These are phyloP conservation scores for Monilinia fructigena DNA, from an alignment of 2,329 filamentous ascomycete species.

Conservation along the genomic window DNA sequence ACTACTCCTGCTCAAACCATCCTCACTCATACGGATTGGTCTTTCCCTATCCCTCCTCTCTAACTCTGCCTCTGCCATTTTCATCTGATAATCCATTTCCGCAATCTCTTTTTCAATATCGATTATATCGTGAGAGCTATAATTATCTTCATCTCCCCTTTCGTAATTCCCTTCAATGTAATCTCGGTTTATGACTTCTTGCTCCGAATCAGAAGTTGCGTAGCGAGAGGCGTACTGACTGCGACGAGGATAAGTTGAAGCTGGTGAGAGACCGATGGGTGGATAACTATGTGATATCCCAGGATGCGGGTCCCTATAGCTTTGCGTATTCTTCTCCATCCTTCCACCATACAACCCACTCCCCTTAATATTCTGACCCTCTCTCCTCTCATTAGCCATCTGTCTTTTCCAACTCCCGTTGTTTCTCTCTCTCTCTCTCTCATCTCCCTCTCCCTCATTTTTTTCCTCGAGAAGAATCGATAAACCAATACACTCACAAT, in stretches of 20 bases:
- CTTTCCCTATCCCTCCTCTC: background rate
- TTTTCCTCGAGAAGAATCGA: background rate
- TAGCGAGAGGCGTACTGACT: background rate
- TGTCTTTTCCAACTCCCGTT: background rate
- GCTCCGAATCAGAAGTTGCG: background rate
- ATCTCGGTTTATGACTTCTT: background rate
- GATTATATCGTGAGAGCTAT: background rate
- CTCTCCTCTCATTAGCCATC: background rate
- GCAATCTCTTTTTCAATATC: constrained; percentile 19
- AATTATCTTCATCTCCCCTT: background rate
- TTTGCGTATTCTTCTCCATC: background rate
- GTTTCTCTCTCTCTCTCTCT: background rate
- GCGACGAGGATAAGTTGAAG: background rate
- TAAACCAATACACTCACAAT: constrained; percentile 13
- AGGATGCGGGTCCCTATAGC: background rate
- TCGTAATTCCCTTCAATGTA: background rate
- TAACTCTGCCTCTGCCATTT: background rate
- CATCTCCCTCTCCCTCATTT: background rate
- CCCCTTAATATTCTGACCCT: background rate
- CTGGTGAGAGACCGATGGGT: background rate
- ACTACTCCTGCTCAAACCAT: constrained; percentile 15
- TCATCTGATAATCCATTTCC: constrained; percentile 7
- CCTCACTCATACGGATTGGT: background rate
- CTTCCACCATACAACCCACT: background rate
- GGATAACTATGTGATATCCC: background rate